Percentiles rank a stretch among this genome's conserved stretches.
Evolutionary conservation across 2,329 filamentous ascomycete genomes (phyloP).

Genomic region (Colletotrichum sublineola): DNA sequence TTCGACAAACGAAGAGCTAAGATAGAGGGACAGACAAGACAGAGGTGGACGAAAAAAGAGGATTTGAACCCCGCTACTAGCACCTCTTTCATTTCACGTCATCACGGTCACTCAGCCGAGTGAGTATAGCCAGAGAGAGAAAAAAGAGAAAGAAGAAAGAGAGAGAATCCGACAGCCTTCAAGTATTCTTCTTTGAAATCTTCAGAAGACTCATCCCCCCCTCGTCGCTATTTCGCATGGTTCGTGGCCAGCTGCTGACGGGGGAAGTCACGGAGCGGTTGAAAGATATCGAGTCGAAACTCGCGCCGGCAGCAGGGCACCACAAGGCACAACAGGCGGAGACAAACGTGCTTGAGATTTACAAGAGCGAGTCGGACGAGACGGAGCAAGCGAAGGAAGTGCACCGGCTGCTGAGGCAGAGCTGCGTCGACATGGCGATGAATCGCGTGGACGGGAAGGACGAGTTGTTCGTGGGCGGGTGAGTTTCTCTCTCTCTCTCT

Average conservation of each 20-base stretch:
- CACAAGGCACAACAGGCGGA: background rate
- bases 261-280: constrained; percentile 21
- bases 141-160: background rate
- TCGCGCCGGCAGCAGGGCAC: background rate
- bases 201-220: background rate
- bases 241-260: constrained; percentile 1
- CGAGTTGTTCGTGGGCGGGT: constrained; percentile 58
- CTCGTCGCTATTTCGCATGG: constrained; percentile 2
- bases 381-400: constrained; percentile 15
- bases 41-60: background rate
- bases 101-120: background rate
- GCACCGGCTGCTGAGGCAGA: constrained; percentile 45
- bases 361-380: background rate
- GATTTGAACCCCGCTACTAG: too few species aligned
- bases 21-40: background rate
- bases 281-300: constrained; percentile 10
- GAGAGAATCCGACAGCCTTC: background rate
- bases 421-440: constrained; percentile 56
- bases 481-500: constrained; percentile 41
- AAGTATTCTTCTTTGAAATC: background rate
- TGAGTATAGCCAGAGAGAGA: background rate
- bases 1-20: background rate
- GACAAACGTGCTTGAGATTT: background rate
- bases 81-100: background rate
- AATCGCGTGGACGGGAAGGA: constrained; percentile 58